Percentiles rank a stretch among this genome's conserved stretches.
Evolutionary conservation across 78 protist genomes (phyloP).

Genomic region (Dictyostelium purpureum): DNA sequence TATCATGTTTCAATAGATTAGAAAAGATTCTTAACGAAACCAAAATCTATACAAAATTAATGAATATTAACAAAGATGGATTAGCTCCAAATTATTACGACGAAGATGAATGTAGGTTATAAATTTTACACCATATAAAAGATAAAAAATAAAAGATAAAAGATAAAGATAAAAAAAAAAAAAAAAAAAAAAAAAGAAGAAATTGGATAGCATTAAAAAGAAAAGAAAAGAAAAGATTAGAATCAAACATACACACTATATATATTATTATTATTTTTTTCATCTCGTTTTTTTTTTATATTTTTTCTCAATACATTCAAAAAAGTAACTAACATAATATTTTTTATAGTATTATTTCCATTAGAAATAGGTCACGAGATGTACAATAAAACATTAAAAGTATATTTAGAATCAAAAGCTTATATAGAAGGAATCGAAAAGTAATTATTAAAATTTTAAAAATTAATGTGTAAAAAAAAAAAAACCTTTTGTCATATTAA

Average conservation of each 20-base stretch:
- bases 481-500: neutral
- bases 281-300: neutral
- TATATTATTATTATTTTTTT: too few relatives aligned
- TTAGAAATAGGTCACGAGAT: conserved; percentile 66
- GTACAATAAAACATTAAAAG: conserved; percentile 52
- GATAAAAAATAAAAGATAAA: neutral
- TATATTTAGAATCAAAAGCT: conserved; percentile 37
- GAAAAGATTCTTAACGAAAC: conserved; percentile 63
- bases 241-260: neutral
- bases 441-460: conserved; percentile 24
- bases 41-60: conserved; percentile 28
- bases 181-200: neutral
- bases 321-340: neutral
- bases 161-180: neutral
- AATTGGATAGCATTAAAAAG: neutral
- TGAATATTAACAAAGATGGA: conserved; percentile 13
- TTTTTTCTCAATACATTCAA: neutral
- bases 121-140: neutral
- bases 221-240: neutral
- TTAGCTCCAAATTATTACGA: neutral
- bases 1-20: conserved; percentile 7
- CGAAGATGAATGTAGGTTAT: conserved; percentile 60
- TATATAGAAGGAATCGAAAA: conserved; percentile 52
- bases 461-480: conserved; percentile 1
- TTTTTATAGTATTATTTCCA: conserved; percentile 43